Conservation (phyloP, 139 green algal species). For the Chlamydomonas sphaeroides region DNA sequence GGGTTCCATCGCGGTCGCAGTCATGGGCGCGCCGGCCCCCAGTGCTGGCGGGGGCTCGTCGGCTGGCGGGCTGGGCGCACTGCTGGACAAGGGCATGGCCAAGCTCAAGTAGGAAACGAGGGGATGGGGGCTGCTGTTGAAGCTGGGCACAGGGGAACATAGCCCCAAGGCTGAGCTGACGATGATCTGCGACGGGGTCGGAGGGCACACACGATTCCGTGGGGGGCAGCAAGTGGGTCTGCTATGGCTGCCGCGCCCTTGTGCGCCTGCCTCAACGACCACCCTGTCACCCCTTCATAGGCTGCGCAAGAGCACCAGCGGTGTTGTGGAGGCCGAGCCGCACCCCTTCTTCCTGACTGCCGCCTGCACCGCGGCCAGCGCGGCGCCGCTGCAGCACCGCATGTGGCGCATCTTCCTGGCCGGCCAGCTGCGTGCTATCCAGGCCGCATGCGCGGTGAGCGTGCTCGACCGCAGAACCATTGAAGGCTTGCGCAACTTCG, state of each 20-base stretch:
- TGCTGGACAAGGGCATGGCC: slow-evolving; percentile 19
- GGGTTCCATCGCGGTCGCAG: not conserved
- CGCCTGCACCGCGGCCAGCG: not conserved
- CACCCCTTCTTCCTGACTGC: slow-evolving; percentile 11
- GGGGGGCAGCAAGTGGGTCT: too few species aligned
- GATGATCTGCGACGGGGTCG: too few species aligned
- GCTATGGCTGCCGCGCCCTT: too few species aligned
- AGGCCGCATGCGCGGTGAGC: slow-evolving; percentile 3
- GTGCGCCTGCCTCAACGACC: too few species aligned
- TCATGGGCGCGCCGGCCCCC: not conserved
- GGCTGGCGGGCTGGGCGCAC: not conserved
- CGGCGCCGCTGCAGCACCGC: slow-evolving; percentile 31
- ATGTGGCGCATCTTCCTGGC: slow-evolving; percentile 32
- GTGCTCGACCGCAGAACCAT: too few species aligned
- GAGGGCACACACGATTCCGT: too few species aligned
- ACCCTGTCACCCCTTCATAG: too few species aligned
- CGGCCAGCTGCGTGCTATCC: slow-evolving; percentile 10
- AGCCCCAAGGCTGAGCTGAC: too few species aligned
- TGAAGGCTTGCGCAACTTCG: too few species aligned
- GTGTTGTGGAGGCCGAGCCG: not conserved
- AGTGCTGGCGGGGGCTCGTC: not conserved
- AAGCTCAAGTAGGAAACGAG: too few species aligned
- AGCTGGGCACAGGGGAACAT: too few species aligned
- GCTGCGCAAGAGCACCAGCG: slow-evolving; percentile 15
- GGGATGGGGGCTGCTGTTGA: too few species aligned